Percentiles rank a stretch among this genome's conserved stretches.
Evolutionary conservation across 2,329 filamentous ascomycete species (phyloP).

Genomic region (Aspergillus puulaauensis): DNA sequence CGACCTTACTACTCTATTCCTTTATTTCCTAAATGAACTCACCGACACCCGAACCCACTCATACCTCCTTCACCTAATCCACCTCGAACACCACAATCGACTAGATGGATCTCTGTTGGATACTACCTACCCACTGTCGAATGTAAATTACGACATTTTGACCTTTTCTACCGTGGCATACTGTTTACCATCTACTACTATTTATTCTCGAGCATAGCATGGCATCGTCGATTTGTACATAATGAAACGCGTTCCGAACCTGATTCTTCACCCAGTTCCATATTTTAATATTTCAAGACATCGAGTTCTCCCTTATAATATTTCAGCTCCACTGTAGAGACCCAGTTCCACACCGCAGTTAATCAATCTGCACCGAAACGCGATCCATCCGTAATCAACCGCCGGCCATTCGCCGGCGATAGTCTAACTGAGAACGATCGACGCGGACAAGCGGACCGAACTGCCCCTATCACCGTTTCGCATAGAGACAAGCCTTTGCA

Average conservation of each 20-base stretch:
- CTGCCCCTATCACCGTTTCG: not conserved
- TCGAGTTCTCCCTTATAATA: too few species aligned
- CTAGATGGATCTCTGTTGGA: too few species aligned
- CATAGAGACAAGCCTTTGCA: not conserved
- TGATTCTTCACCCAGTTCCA: too few species aligned
- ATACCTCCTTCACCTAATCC: not conserved
- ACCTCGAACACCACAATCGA: too few species aligned
- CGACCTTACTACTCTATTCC: not conserved
- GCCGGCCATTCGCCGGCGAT: not conserved
- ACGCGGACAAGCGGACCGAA: not conserved
- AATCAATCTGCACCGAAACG: too few species aligned
- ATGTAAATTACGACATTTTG: too few species aligned
- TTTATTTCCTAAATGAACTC: not conserved
- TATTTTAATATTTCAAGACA: too few species aligned
- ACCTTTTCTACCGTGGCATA: too few species aligned
- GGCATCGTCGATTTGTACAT: not conserved
- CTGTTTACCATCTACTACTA: too few species aligned
- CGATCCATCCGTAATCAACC: not conserved
- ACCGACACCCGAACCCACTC: not conserved
- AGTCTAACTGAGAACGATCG: not conserved
- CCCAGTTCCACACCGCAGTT: too few species aligned
- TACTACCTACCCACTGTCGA: too few species aligned
- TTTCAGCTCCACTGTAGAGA: too few species aligned
- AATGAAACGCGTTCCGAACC: not conserved
- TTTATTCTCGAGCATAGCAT: not conserved